Evolutionary conservation across 179 eudicot genomes (phyloP), one percentile per base, ranked within the genome.

Genomic region (Amaranthus tricolor): DNA sequence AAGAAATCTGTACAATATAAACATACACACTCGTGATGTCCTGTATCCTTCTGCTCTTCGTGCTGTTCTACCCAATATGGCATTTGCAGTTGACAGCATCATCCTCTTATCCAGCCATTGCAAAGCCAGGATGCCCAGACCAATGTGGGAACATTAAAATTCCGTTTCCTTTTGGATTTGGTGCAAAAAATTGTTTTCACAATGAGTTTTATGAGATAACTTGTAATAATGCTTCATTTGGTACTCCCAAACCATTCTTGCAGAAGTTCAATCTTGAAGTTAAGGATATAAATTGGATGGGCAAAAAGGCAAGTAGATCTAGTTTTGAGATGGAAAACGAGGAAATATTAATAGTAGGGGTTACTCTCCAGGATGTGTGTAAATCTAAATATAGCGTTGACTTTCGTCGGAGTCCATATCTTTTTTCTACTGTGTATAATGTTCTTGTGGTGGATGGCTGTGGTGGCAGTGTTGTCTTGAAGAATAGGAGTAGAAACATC

Each of bases 141-240:
- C 20, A 2, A 31, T 78, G 81, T 9, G 81, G 81, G 0, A 6
- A 72, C 6, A 68, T 78, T 17, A 21, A 0, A 6, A 71, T 78
- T 58, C 81, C 73, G 40, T 78, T 66, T 56, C 81, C 81, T 31
- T 78, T 78, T 66, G 81, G 81, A n/a, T 13, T 78, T 16, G 77
- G 81, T 44, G 13, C 63, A 7, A 8, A 56, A 6, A 48, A 19
- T 19, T 77, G 80, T 50, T 71, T 9, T 45, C 15, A 71, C 50
- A 16, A 14, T 21, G 15, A 14, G 50, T 56, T 66, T 10, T 77
- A 72, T 50, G 80, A 77, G 67, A 77, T 77, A 58, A 40, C 43
- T 45, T 77, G 80, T 66, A 20, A 64, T 24, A 9, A 31, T 31
- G 3, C 5, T 5, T 70, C 71, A 19, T 70, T 51, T 24, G 40